Evolutionary conservation across 1,284 basidiomycete genomes (phyloP).

Genomic region (Ustilago cynodontis): DNA sequence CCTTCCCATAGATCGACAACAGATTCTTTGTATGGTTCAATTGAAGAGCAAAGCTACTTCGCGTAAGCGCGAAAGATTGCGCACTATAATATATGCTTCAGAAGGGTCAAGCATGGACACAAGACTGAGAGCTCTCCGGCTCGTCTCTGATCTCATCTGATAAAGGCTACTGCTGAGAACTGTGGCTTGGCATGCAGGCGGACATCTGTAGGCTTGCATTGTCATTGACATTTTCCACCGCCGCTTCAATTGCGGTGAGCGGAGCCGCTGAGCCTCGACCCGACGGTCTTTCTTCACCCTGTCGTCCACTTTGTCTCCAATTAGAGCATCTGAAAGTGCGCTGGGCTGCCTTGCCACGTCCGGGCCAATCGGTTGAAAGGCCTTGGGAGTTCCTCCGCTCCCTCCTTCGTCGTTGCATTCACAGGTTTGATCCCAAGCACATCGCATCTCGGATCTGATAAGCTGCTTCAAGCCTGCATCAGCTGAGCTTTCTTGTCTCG

Average conservation of each 20-base stretch:
- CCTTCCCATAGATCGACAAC: too few relatives aligned
- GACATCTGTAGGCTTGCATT: slow-evolving; percentile 6
- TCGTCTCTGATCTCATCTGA: neutral
- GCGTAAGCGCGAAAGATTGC: too few relatives aligned
- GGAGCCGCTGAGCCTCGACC: slow-evolving; percentile 9
- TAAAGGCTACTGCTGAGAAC: neutral
- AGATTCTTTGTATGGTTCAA: too few relatives aligned
- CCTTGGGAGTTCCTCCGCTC: slow-evolving; percentile 3
- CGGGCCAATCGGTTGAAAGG: slow-evolving; percentile 5
- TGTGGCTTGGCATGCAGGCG: slow-evolving; percentile 4
- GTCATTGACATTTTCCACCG: neutral
- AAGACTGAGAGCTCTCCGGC: too few relatives aligned
- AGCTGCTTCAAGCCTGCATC: neutral
- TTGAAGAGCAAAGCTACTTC: too few relatives aligned
- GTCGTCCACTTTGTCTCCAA: neutral
- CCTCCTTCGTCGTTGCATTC: slow-evolving; percentile 1
- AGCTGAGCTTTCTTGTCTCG: neutral
- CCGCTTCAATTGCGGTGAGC: slow-evolving; percentile 13
- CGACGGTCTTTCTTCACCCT: slow-evolving; percentile 12
- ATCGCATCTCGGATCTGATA: slow-evolving; percentile 1
- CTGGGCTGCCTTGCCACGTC: neutral
- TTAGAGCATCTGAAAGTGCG: neutral
- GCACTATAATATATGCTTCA: too few relatives aligned
- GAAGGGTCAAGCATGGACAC: too few relatives aligned
- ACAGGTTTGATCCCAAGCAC: neutral